Conservation (phyloP, 2,329 filamentous ascomycete species). For the Colletotrichum acutatum region DNA sequence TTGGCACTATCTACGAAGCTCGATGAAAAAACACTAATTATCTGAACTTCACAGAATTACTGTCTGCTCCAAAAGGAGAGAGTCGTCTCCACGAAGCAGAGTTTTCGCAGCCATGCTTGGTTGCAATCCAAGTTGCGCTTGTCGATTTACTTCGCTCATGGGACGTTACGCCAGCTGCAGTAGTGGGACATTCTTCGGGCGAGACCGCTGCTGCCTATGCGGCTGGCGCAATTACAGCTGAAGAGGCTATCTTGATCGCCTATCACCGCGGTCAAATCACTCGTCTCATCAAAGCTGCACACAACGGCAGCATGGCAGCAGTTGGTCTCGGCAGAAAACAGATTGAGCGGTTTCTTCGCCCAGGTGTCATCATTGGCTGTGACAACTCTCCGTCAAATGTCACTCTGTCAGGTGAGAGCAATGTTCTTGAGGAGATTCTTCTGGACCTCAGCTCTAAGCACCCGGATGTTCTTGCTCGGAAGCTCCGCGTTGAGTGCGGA, state of each 20-base stretch:
- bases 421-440: conserved; percentile 42
- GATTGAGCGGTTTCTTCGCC: conserved; percentile 35
- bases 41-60: conserved; percentile 41
- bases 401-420: conserved; percentile 53
- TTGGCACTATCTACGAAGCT: neutral
- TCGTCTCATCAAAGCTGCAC: conserved; percentile 19
- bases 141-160: conserved; percentile 48
- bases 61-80: conserved; percentile 16
- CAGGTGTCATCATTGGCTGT: conserved; percentile 52
- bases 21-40: conserved; percentile 13
- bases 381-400: conserved; percentile 64
- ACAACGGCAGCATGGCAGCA: conserved; percentile 64
- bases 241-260: conserved; percentile 46
- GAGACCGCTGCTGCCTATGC: conserved; percentile 55
- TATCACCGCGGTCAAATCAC: conserved; percentile 49
- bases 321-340: conserved; percentile 55
- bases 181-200: conserved; percentile 52
- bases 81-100: conserved; percentile 43
- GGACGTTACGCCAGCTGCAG: conserved; percentile 43
- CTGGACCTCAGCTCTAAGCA: neutral
- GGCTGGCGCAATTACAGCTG: conserved; percentile 41
- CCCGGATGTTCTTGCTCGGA: conserved; percentile 57
- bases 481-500: conserved; percentile 60
- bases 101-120: conserved; percentile 56
- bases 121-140: conserved; percentile 61